Evolutionary conservation across 164 flowering plant species (phyloP), one percentile per base, ranked within the genome.

Genomic region (Vitis rupestris): DNA sequence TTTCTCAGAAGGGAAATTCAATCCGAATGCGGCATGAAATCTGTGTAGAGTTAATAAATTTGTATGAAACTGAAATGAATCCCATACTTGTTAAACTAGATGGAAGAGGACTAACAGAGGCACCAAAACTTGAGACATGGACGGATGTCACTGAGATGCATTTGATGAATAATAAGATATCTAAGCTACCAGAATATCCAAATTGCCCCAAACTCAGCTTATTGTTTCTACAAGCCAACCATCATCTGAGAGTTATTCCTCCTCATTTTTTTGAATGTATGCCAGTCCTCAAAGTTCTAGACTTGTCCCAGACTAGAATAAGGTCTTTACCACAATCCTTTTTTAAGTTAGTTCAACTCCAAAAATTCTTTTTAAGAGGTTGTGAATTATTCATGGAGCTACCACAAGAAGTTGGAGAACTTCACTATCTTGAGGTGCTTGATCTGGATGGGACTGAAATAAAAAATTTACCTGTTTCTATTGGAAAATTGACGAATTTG

Each of bases 351-450:
- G 1, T 8, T 6, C 8, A 16, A n/a, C 68, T 65, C 8, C 15
- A 30, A 30, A 54, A 7, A 30, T 19, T 66, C 7, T 11, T 30
- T 16, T 10, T 66, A 30, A 29, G 13, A 5, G 47, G 12, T 19
- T 53, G 69, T 54, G 59, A 53, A 11, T 1, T 15, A 1, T 54
- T 66, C 14, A 66, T n/a, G 23, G 50, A 2, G 54, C 29, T 66
- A 9, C n/a, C 69, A 13, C 13, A 59, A 2, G 10, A 65, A 65
- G 29, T 65, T 50, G 68, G 58, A 65, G 29, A 65, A 23, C 49
- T 65, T 3, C 3, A 52, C 10, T 16, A 51, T 10, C 68, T 65
- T 14, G 48, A 65, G 68, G 68, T 51, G 58, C 59, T 52, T 52
- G 59, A 65, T 65, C 58, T 65, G 11, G 37, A 29, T 2, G 58